Evolutionary conservation across 2,329 filamentous ascomycete species (phyloP).

Genomic region (Fusarium lyarnte): DNA sequence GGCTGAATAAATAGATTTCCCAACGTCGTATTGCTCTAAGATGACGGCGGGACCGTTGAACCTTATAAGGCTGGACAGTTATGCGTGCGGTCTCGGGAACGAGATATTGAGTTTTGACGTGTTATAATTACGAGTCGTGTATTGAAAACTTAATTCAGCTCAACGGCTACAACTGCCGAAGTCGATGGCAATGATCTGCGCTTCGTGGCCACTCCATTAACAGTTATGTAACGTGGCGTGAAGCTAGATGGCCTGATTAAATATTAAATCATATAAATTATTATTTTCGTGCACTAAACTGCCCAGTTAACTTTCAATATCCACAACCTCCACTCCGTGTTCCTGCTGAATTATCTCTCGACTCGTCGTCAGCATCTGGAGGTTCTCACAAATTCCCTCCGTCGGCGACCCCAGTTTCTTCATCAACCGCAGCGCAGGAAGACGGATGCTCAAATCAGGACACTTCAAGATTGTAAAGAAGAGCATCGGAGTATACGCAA

Average conservation of each 20-base stretch:
- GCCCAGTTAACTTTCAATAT: neutral
- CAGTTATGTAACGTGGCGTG: neutral
- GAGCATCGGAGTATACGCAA: neutral
- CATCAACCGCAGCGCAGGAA: neutral
- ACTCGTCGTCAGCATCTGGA: neutral
- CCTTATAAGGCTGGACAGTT: neutral
- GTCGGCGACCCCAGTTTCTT: neutral
- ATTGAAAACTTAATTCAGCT: rapidly evolving
- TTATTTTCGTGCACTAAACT: rapidly evolving
- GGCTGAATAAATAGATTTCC: neutral
- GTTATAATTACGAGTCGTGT: rapidly evolving
- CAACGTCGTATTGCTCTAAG: neutral
- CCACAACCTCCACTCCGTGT: neutral
- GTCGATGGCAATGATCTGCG: neutral
- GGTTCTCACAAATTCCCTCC: neutral
- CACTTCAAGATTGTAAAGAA: neutral
- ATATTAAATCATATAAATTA: neutral
- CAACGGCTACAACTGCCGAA: neutral
- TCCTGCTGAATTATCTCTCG: neutral
- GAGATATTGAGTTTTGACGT: neutral
- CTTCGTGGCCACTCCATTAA: neutral
- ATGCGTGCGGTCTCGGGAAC: neutral
- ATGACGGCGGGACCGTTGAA: neutral
- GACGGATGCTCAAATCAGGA: rapidly evolving
- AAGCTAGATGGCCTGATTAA: neutral